Conservation (phyloP, 78 protist genomes). For the Creolimax fragrantissima region DNA sequence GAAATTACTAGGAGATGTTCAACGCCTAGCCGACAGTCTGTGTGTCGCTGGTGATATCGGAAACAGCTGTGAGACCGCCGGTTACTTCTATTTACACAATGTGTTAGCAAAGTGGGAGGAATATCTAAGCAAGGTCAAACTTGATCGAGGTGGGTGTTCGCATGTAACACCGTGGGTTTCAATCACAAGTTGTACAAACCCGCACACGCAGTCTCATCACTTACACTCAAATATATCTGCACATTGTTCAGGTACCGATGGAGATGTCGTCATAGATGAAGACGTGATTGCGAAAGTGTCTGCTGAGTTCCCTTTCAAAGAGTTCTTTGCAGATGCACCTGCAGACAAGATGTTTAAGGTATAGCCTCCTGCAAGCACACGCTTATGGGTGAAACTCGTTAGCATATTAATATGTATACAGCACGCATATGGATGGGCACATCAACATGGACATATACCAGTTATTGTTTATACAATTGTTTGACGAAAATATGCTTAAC, state of each 20-base stretch:
- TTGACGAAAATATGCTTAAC: too few species aligned
- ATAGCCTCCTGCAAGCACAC: too few species aligned
- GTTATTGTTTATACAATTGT: too few species aligned
- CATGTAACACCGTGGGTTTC: not conserved
- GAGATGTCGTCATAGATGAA: not conserved
- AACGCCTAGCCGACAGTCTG: slow-evolving; percentile 50
- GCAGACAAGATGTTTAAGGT: not conserved
- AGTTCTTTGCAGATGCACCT: slow-evolving; percentile 26
- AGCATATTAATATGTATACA: too few species aligned
- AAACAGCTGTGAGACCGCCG: slow-evolving; percentile 85
- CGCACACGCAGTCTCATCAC: not conserved
- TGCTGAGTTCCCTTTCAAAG: slow-evolving; percentile 1
- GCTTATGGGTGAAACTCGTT: too few species aligned
- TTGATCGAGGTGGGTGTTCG: not conserved
- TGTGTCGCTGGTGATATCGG: slow-evolving; percentile 42
- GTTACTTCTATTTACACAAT: slow-evolving; percentile 56
- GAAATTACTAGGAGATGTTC: slow-evolving; percentile 46
- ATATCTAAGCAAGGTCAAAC: not conserved
- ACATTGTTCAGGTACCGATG: not conserved
- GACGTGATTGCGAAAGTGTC: not conserved
- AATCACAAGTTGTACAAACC: not conserved
- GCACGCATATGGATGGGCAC: too few species aligned
- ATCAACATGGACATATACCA: too few species aligned
- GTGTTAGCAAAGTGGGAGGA: slow-evolving; percentile 38
- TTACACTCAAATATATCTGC: not conserved